Evolutionary conservation across 176 grass and related monocot genomes (phyloP), one percentile per base, ranked within the genome.

Genomic region (Dendrocalamus sinicus): DNA sequence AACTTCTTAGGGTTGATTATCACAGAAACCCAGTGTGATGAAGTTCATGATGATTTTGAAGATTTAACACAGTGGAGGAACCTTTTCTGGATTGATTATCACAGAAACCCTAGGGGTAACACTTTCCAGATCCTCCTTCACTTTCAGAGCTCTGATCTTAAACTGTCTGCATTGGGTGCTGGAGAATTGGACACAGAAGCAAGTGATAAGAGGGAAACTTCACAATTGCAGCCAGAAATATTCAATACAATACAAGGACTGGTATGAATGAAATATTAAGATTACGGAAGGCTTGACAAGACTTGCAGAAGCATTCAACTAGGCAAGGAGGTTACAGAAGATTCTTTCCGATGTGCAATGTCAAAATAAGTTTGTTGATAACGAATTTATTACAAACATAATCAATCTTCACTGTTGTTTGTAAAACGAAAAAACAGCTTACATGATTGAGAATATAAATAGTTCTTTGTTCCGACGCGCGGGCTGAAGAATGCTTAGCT

Each of bases 151-250:
- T 73, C 93, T 90, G 1, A 46, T 92, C 73, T 89, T 98, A 78
- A 98, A 98, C 32, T 89, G 78, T 17, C 68, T 85, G 71, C 96
- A 98, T 45, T 98, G 93, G 2, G 89, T 95, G 41, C 95, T 98
- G 78, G 44, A 90, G 24, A 86, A 83, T 50, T 74, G 41, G 32
- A 77, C 48, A 87, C 55, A 81, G 1, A 90, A 51, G 30, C 52
- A 57, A 76, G 50, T 1, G 3, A 23, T 70, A 37, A 20, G 4
- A 58, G n/a, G n/a, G 66, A 39, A 63, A 43, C 12, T 64, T 9
- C 23, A 78, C 43, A 83, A 71, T 15, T 50, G 45, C 22, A 20
- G 17, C 9, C 5, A 76, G 17, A 50, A 75, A 58, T 26, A 41
- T 20, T 53, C 9, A 76, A 51, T 69, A 67, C 19, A 77, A 22